Evolutionary conservation across 176 grass and related monocot genomes (phyloP).

Genomic region (Phyllostachys edulis): DNA sequence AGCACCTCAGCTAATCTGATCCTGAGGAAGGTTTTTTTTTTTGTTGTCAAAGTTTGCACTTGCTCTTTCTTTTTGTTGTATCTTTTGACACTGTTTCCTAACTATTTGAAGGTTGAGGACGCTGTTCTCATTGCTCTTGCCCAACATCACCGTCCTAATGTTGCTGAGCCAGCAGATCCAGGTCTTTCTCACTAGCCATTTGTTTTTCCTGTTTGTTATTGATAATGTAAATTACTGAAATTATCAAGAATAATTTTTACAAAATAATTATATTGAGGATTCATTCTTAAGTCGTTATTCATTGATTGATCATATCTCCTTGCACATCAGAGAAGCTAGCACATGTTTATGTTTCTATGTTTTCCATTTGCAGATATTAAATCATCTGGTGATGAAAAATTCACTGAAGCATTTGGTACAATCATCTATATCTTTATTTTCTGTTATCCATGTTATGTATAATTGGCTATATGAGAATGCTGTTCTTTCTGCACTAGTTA

Average conservation of each 20-base stretch:
- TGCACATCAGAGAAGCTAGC: conserved; percentile 23
- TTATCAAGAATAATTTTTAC: background rate
- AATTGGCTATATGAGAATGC: background rate
- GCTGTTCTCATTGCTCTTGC: conserved; percentile 80
- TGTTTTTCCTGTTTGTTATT: conserved; percentile 22
- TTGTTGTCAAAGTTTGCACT: background rate
- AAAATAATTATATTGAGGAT: background rate
- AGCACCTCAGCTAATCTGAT: background rate
- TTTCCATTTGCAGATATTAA: conserved; percentile 62
- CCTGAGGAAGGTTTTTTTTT: background rate
- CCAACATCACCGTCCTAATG: conserved; percentile 60
- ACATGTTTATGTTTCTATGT: conserved; percentile 1
- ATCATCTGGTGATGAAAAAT: conserved; percentile 71
- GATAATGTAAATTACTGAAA: conserved; percentile 19
- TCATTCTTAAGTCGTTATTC: background rate
- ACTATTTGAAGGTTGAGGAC: conserved; percentile 77
- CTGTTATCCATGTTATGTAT: background rate
- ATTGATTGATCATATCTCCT: background rate
- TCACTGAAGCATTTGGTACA: conserved; percentile 86
- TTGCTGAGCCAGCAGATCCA: conserved; percentile 46
- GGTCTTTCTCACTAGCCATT: conserved; percentile 40
- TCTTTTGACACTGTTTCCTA: conserved; percentile 23
- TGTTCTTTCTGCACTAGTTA: conserved; percentile 23
- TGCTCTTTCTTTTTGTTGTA: background rate
- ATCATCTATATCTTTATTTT: conserved; percentile 25